Evolutionary conservation across 1,284 basidiomycete genomes (phyloP), one percentile per base, ranked within the genome.

Genomic region (Sporisorium exsertum): DNA sequence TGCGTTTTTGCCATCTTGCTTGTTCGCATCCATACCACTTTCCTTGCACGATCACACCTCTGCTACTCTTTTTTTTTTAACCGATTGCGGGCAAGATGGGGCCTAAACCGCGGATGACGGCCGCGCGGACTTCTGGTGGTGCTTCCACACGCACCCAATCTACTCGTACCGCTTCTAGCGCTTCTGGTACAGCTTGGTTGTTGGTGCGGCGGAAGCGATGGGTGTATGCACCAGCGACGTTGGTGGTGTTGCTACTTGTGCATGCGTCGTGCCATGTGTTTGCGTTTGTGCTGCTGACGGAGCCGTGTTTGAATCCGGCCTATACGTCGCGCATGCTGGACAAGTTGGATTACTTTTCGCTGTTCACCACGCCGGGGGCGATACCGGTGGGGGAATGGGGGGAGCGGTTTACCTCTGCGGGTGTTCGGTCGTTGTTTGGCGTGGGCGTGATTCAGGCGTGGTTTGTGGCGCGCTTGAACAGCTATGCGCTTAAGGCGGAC

Each of bases 221-320:
- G 60, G 7, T 75, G 3, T 22, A 67, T 22, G 15, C 40, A 1
- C 52, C 35, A 7, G 32, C 57, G 0, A 45, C 60, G 1, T 27
- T 75, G 0, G 2, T 61, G 1, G 16, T 66, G 6, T 37, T 75
- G 0, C 35, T 75, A 1, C 10, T 75, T 1, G 16, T 75, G 0
- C 72, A 75, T 22, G n/a, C 53, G 0, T 7, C 42, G 1, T 49
- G 53, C 5, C 58, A 64, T 18, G 12, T 71, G 1, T 18, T 75
- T 6, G 51, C 53, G 0, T 75, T 75, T 10, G 16, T 75, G 2
- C 33, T 75, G 7, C 32, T 75, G 1, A 75, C 72, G 8, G 72
- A 71, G 26, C 67, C 72, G 15, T 75, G 72, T 58, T 27, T 75
- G 0, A 71, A 75, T 7, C 53, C 72, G 5, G 1, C 20, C 0